These are phyloP conservation scores for Fusarium poae DNA, from an alignment of 2,329 filamentous ascomycete genomes.

Conservation along the genomic window DNA sequence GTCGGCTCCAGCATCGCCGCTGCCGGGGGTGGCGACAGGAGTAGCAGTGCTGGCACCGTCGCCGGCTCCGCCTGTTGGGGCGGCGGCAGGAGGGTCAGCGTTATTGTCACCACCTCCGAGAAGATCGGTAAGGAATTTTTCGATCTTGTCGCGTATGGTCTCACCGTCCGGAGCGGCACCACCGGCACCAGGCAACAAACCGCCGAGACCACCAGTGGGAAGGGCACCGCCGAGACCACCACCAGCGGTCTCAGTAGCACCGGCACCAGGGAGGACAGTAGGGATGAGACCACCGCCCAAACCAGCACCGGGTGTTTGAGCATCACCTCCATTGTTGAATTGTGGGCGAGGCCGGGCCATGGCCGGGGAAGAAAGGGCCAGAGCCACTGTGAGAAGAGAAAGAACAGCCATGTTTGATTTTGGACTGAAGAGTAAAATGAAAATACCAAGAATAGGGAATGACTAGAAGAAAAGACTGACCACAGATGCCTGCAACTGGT, in stretches of 20 bases:
- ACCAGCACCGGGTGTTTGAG: slow-evolving; percentile 31
- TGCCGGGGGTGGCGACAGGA: slow-evolving; percentile 13
- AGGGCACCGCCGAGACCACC: slow-evolving; percentile 3
- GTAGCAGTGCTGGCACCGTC: slow-evolving; percentile 1
- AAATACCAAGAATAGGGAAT: slow-evolving; percentile 26
- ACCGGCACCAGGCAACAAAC: background rate
- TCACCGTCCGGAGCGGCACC: background rate
- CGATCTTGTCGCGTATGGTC: slow-evolving; percentile 2
- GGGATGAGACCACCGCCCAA: slow-evolving; percentile 24
- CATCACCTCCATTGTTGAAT: slow-evolving; percentile 20
- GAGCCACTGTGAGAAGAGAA: slow-evolving; percentile 45
- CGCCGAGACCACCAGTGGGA: background rate
- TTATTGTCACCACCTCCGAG: slow-evolving; percentile 15
- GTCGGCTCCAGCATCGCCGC: background rate
- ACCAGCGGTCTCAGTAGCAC: slow-evolving; percentile 1
- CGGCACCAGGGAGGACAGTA: slow-evolving; percentile 18
- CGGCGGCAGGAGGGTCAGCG: slow-evolving; percentile 4
- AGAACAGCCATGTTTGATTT: slow-evolving; percentile 46
- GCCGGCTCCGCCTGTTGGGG: slow-evolving; percentile 13
- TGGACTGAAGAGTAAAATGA: slow-evolving; percentile 19
- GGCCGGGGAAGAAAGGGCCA: slow-evolving; percentile 46
- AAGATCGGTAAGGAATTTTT: slow-evolving; percentile 12
- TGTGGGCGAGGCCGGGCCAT: slow-evolving; percentile 39
- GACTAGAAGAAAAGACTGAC: slow-evolving; percentile 42
- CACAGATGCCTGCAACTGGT: slow-evolving; percentile 50